Conservation (phyloP, 2,329 filamentous ascomycete species). For the Sporothrix euskadiensis region DNA sequence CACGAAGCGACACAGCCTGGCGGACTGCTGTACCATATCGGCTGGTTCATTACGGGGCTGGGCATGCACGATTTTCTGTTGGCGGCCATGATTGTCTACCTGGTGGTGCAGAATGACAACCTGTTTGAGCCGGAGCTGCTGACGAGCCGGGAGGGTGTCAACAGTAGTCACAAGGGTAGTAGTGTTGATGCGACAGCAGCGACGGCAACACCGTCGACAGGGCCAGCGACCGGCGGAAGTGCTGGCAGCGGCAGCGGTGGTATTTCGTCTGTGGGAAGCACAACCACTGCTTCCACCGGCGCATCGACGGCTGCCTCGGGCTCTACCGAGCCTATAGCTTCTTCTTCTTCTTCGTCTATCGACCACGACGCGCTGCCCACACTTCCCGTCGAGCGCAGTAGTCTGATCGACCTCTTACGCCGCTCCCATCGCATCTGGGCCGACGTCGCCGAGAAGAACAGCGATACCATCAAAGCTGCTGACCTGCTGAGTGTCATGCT, state of each 20-base stretch:
- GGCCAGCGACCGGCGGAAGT: slow-evolving; percentile 38
- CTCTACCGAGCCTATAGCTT: slow-evolving; percentile 38
- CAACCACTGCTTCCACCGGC: slow-evolving; percentile 30
- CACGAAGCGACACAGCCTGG: slow-evolving; percentile 55
- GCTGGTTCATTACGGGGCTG: slow-evolving; percentile 60
- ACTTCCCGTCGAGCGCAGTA: slow-evolving; percentile 33
- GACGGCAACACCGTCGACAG: slow-evolving; percentile 29
- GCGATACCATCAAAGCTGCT: slow-evolving; percentile 50
- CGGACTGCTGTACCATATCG: slow-evolving; percentile 52
- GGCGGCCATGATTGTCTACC: slow-evolving; percentile 60
- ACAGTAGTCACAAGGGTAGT: slow-evolving; percentile 39
- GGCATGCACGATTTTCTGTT: slow-evolving; percentile 63
- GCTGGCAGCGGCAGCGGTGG: neutral
- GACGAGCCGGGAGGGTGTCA: neutral
- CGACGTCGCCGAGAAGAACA: slow-evolving; percentile 41
- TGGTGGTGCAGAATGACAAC: slow-evolving; percentile 49
- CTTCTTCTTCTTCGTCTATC: slow-evolving; percentile 27
- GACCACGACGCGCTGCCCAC: slow-evolving; percentile 18
- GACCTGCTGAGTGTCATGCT: slow-evolving; percentile 49
- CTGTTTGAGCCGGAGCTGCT: slow-evolving; percentile 30
- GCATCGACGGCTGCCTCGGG: slow-evolving; percentile 31
- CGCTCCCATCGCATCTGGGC: slow-evolving; percentile 50
- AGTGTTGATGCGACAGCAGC: slow-evolving; percentile 35
- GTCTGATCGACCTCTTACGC: slow-evolving; percentile 46
- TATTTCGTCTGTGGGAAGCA: slow-evolving; percentile 29